Percentiles rank a stretch among this genome's conserved stretches.
Conservation (phyloP, 2,329 filamentous ascomycete species). For the Escovopsis sp. region DNA sequence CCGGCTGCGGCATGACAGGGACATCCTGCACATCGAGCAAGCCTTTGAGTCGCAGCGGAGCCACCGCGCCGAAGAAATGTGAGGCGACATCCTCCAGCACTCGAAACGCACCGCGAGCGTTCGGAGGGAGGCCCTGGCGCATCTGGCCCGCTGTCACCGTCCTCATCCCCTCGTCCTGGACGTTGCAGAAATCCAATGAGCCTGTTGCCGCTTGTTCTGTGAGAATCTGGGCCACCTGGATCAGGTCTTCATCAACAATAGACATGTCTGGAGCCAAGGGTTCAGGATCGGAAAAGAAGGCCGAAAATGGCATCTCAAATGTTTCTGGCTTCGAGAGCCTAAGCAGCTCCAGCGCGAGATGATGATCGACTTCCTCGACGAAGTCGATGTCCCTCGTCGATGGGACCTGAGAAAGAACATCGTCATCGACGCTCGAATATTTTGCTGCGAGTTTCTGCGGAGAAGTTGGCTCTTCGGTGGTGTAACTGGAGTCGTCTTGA, state of each 20-base stretch:
- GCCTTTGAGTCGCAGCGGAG: slow-evolving; percentile 27
- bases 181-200: slow-evolving; percentile 21
- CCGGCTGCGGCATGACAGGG: slow-evolving; percentile 36
- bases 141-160: slow-evolving; percentile 17
- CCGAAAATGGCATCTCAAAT: slow-evolving; percentile 34
- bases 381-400: slow-evolving; percentile 35
- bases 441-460: slow-evolving; percentile 34
- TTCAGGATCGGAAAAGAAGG: slow-evolving; percentile 45
- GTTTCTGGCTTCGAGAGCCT: slow-evolving; percentile 33
- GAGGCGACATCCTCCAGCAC: slow-evolving; percentile 32
- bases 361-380: slow-evolving; percentile 30
- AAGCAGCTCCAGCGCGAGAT: slow-evolving; percentile 34
- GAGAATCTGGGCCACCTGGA: slow-evolving; percentile 56
- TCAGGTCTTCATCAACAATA: slow-evolving; percentile 42
- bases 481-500: slow-evolving; percentile 37
- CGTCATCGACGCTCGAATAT: slow-evolving; percentile 32
- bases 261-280: slow-evolving; percentile 31
- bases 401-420: slow-evolving; percentile 36
- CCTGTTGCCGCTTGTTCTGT: slow-evolving; percentile 53
- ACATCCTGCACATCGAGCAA: slow-evolving; percentile 44
- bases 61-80: slow-evolving; percentile 25
- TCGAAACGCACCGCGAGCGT: slow-evolving; percentile 33
- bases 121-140: slow-evolving; percentile 26
- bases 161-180: slow-evolving; percentile 8
- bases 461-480: slow-evolving; percentile 33